A percentile compares a stretch with the other conserved stretches of the same genome.
phyloP scores from a whole-genome alignment of 257 asterid species.

The Penstemon eatonii region DNA sequence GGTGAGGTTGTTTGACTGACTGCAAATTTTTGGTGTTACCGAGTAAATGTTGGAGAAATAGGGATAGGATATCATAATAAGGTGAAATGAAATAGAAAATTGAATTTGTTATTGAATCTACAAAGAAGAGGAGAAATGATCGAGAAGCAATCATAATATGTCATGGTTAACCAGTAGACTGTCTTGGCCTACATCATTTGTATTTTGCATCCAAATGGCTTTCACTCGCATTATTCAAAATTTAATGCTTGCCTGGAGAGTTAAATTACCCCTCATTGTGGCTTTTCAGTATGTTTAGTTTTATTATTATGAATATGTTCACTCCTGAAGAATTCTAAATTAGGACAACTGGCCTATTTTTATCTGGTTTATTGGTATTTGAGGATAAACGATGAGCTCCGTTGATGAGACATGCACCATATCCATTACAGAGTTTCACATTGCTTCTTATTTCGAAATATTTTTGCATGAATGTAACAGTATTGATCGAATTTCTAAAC shows the following conservation, averaged over 20 bases:
- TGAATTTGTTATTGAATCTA: neutral
- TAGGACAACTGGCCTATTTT: neutral
- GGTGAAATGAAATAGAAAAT: neutral
- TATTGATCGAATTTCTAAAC: neutral
- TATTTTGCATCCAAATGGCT: too few relatives aligned
- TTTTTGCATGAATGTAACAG: neutral
- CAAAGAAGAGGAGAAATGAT: neutral
- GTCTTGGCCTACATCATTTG: constrained; percentile 5
- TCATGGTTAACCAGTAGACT: neutral
- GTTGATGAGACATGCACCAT: neutral
- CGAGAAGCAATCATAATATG: neutral
- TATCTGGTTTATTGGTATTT: neutral
- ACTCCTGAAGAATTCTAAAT: neutral
- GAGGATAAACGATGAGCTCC: neutral
- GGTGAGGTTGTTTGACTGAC: neutral
- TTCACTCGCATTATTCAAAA: neutral
- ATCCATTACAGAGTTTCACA: neutral
- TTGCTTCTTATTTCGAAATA: constrained; percentile 12
- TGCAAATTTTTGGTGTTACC: neutral
- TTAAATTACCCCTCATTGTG: neutral
- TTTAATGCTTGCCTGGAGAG: constrained; percentile 12
- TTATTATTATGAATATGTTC: neutral
- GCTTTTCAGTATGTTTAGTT: neutral
- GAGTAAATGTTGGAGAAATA: neutral
- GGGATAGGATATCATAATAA: neutral